Conservation (phyloP, 805 yeast genomes). For the Candida ortonii region DNA sequence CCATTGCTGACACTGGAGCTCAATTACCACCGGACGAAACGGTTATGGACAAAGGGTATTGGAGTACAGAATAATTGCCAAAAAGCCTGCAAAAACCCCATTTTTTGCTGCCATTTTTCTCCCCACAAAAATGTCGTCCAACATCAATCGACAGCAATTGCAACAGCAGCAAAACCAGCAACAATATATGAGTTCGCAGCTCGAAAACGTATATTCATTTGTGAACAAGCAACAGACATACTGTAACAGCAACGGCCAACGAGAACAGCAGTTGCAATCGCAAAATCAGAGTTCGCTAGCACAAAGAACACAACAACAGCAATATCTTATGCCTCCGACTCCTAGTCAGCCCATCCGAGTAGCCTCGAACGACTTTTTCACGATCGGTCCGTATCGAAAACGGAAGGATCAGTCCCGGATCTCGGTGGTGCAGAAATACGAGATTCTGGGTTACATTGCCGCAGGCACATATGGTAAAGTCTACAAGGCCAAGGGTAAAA, state of each 20-base stretch:
- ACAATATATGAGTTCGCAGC: slow-evolving; percentile 3
- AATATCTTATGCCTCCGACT: slow-evolving; percentile 16
- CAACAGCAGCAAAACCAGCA: slow-evolving; percentile 15
- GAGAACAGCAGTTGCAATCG: slow-evolving; percentile 25
- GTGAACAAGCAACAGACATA: slow-evolving; percentile 9
- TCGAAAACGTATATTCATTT: slow-evolving; percentile 5
- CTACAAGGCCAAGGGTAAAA: slow-evolving; percentile 71
- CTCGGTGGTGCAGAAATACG: slow-evolving; percentile 80
- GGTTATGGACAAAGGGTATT: no score
- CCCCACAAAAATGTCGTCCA: slow-evolving; percentile 3
- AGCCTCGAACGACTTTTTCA: slow-evolving; percentile 53
- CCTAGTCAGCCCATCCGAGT: slow-evolving; percentile 42
- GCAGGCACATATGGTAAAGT: slow-evolving; percentile 98
- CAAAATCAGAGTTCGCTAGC: slow-evolving; percentile 10
- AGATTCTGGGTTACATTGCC: slow-evolving; percentile 91
- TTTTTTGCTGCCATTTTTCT: not conserved
- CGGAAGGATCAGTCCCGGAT: slow-evolving; percentile 65
- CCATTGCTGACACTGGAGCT: no score
- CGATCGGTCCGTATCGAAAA: slow-evolving; percentile 56
- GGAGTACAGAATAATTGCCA: slow-evolving; percentile 3
- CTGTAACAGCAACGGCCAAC: slow-evolving; percentile 13
- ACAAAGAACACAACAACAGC: slow-evolving; percentile 15
- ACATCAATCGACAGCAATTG: slow-evolving; percentile 9
- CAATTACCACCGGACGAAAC: no score
- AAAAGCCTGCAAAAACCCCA: not conserved